A percentile compares a stretch with the other conserved stretches of the same genome.
These are phyloP conservation scores for Aegilops sharonensis DNA, from an alignment of 176 grass and related monocot species.

Conservation along the genomic window DNA sequence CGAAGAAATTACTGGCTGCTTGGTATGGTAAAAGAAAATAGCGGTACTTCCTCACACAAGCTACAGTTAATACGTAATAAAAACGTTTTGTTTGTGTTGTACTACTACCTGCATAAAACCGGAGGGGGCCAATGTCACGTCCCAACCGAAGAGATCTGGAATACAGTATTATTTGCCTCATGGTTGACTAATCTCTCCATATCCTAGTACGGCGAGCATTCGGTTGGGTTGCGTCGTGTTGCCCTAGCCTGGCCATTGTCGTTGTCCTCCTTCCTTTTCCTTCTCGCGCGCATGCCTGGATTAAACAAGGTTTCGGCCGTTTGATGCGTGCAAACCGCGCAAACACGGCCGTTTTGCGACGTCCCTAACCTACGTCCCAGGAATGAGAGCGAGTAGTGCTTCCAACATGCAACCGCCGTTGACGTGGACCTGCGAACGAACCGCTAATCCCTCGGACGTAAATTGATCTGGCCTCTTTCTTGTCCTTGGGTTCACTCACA, in stretches of 20 bases:
- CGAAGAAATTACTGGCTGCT: too few species aligned
- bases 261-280: not conserved
- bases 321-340: slow-evolving; percentile 2
- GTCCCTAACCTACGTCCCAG: too few species aligned
- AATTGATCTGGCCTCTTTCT: too few species aligned
- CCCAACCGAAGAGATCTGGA: too few species aligned
- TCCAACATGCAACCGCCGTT: not conserved
- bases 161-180: not conserved
- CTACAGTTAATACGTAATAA: too few species aligned
- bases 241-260: not conserved
- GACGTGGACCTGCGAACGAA: not conserved
- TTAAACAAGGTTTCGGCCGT: not conserved
- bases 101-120: too few species aligned
- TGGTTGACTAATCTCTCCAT: not conserved
- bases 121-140: too few species aligned
- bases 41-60: too few species aligned
- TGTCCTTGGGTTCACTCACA: too few species aligned
- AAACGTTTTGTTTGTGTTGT: too few species aligned
- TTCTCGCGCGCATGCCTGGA: not conserved
- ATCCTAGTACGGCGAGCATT: not conserved
- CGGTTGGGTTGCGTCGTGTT: not conserved
- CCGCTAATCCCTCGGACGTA: too few species aligned
- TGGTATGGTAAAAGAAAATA: too few species aligned
- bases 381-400: not conserved
- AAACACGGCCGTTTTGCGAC: not conserved